Conservation (phyloP, 1,284 basidiomycete genomes). For the Blastosporella zonata region DNA sequence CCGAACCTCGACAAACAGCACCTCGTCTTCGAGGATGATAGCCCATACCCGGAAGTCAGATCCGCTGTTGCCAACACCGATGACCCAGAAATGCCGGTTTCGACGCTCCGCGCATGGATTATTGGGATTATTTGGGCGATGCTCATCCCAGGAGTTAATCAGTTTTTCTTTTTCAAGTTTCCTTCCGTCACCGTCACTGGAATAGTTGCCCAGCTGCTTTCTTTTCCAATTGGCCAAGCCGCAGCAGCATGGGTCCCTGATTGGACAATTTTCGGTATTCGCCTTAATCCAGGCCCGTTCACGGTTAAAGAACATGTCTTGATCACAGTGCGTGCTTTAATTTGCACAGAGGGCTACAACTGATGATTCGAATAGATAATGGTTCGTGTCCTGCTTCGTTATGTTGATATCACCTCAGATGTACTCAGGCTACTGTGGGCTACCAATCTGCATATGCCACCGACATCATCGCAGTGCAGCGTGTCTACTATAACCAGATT, state of each 20-base stretch:
- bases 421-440: constrained; percentile 70
- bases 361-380: constrained; percentile 2
- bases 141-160: constrained; percentile 58
- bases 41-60: constrained; percentile 71
- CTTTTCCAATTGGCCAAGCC: constrained; percentile 59
- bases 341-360: background rate
- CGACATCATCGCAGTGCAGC: constrained; percentile 75
- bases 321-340: constrained; percentile 43
- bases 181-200: constrained; percentile 48
- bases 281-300: constrained; percentile 71
- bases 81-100: constrained; percentile 57
- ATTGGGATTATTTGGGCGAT: constrained; percentile 56
- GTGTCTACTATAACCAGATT: constrained; percentile 64
- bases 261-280: constrained; percentile 51
- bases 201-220: constrained; percentile 60
- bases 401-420: background rate
- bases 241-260: constrained; percentile 59
- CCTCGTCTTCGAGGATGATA: constrained; percentile 38
- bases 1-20: constrained; percentile 46
- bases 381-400: background rate
- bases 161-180: constrained; percentile 68
- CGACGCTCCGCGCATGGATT: constrained; percentile 64
- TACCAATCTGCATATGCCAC: constrained; percentile 66
- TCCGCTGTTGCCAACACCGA: constrained; percentile 75
- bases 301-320: constrained; percentile 71